Conservation (phyloP, 139 green algal species). For the Diplosphaera chodatii region DNA sequence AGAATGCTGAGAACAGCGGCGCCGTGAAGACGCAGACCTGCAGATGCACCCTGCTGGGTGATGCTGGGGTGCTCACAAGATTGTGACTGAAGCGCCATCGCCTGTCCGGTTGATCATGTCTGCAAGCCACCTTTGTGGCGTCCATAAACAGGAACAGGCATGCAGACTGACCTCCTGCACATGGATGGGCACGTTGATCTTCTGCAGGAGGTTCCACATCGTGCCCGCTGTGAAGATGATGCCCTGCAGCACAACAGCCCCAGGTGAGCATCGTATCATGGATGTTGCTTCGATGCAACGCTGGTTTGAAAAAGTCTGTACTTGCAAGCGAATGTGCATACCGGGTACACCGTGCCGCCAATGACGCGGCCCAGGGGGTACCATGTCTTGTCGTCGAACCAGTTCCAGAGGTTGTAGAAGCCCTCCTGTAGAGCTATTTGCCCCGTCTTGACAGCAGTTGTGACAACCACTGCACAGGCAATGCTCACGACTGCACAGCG, state of each 20-base stretch:
- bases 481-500: no score
- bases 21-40: slow-evolving; percentile 95
- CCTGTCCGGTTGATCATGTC: no score
- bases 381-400: slow-evolving; percentile 86
- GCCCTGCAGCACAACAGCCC: slow-evolving; percentile 38
- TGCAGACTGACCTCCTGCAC: slow-evolving; percentile 83
- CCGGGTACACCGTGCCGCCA: slow-evolving; percentile 85
- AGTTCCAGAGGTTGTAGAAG: slow-evolving; percentile 86
- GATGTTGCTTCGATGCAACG: no score
- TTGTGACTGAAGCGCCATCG: neutral
- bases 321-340: slow-evolving; percentile 11
- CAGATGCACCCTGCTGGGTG: no score
- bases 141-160: no score
- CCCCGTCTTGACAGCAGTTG: no score
- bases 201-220: slow-evolving; percentile 83
- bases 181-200: slow-evolving; percentile 84
- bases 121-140: no score
- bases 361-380: slow-evolving; percentile 85
- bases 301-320: no score
- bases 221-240: slow-evolving; percentile 86
- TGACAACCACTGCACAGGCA: no score
- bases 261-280: neutral
- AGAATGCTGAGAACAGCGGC: slow-evolving; percentile 86
- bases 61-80: no score
- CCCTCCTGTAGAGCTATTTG: slow-evolving; percentile 26